These are phyloP conservation scores for Amanita thiersii DNA, from an alignment of 768 basidiomycete genomes.

Conservation along the genomic window DNA sequence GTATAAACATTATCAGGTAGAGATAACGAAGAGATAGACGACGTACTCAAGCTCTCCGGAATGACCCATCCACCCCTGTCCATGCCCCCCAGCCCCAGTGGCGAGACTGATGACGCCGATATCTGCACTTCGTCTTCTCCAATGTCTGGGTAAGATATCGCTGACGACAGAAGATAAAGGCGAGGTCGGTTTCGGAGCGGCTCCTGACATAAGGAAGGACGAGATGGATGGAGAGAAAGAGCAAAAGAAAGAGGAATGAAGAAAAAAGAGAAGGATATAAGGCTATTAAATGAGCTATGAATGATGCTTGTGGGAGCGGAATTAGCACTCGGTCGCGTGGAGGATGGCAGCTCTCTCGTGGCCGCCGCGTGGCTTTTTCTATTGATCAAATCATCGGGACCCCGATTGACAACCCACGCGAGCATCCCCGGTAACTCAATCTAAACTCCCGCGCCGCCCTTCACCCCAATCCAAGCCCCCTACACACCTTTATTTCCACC, in stretches of 20 bases:
- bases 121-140: constrained; percentile 71
- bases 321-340: constrained; percentile 27
- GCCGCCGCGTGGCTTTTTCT: constrained; percentile 33
- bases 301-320: constrained; percentile 17
- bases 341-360: constrained; percentile 33
- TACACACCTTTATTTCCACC: neutral
- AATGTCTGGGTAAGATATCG: constrained; percentile 13
- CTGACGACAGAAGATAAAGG: neutral
- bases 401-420: constrained; percentile 11
- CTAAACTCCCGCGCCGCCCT: constrained; percentile 11
- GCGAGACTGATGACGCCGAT: constrained; percentile 84
- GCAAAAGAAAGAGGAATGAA: constrained; percentile 10
- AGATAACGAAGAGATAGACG: constrained; percentile 7
- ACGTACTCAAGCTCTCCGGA: constrained; percentile 42
- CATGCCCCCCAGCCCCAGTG: constrained; percentile 48
- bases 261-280: constrained; percentile 10
- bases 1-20: constrained; percentile 6
- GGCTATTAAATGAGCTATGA: constrained; percentile 11
- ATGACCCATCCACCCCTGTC: constrained; percentile 63
- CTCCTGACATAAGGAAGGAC: constrained; percentile 3
- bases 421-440: constrained; percentile 5
- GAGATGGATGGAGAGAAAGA: constrained; percentile 8
- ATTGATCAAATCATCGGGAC: constrained; percentile 15
- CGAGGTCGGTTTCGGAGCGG: constrained; percentile 3
- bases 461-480: constrained; percentile 1